Evolutionary conservation across 768 basidiomycete genomes (phyloP).

Genomic region (Baorangia bicolor): DNA sequence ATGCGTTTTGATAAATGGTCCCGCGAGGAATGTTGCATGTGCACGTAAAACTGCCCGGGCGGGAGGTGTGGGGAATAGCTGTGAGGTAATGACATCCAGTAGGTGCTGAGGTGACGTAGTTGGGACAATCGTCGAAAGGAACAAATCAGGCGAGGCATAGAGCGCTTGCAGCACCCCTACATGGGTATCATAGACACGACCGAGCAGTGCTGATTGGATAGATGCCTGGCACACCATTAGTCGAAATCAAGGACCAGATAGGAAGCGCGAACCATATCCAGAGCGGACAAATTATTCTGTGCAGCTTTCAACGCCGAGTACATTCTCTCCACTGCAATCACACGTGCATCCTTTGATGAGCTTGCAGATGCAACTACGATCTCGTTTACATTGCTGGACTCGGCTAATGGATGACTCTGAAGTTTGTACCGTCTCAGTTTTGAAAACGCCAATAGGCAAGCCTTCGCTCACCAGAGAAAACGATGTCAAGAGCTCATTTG

Average conservation of each 20-base stretch:
- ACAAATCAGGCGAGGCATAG: conserved; percentile 50
- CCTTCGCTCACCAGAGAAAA: conserved; percentile 49
- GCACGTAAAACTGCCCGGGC: conserved; percentile 51
- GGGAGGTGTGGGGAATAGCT: conserved; percentile 39
- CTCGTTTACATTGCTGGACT: conserved; percentile 39
- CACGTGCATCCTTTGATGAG: conserved; percentile 60
- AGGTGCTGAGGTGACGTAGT: conserved; percentile 22
- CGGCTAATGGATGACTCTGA: conserved; percentile 23
- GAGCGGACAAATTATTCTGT: conserved; percentile 24
- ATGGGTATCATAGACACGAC: conserved; percentile 67
- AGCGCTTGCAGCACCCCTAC: conserved; percentile 61
- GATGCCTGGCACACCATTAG: conserved; percentile 43
- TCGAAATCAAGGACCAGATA: neutral
- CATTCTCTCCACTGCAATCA: conserved; percentile 57
- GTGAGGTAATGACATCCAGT: conserved; percentile 24
- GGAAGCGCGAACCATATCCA: conserved; percentile 35
- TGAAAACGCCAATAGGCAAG: neutral
- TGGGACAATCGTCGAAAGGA: conserved; percentile 39
- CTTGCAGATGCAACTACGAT: conserved; percentile 56
- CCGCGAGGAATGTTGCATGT: conserved; percentile 57
- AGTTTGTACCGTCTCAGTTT: neutral
- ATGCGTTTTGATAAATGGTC: conserved; percentile 39
- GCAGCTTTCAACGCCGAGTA: conserved; percentile 37
- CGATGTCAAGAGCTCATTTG: conserved; percentile 58
- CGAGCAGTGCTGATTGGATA: conserved; percentile 60